Evolutionary conservation across 2,329 filamentous ascomycete species (phyloP).

Genomic region (Annulohypoxylon truncatum): DNA sequence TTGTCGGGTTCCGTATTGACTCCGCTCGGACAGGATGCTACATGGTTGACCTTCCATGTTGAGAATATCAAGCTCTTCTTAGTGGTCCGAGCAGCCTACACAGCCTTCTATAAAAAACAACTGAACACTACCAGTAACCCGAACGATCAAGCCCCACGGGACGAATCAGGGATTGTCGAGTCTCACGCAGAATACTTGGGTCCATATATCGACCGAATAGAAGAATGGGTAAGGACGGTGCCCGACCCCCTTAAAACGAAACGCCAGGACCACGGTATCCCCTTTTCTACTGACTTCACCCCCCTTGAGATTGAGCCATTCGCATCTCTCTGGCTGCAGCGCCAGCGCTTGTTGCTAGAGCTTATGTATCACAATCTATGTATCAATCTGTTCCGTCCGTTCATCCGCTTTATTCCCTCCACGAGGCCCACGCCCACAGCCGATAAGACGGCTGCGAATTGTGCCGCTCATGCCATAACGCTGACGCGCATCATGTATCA

Average conservation of each 20-base stretch:
- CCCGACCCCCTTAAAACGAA: conserved; percentile 23
- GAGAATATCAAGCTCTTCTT: conserved; percentile 28
- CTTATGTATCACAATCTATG: conserved; percentile 36
- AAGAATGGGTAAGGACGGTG: conserved; percentile 29
- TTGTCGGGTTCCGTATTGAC: conserved; percentile 26
- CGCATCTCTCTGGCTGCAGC: conserved; percentile 31
- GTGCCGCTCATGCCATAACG: conserved; percentile 27
- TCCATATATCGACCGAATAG: conserved; percentile 25
- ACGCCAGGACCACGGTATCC: conserved; percentile 10
- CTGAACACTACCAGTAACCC: conserved; percentile 9
- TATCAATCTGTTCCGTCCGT: conserved; percentile 34
- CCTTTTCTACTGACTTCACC: conserved; percentile 29
- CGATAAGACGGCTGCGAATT: conserved; percentile 15
- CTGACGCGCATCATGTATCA: conserved; percentile 32
- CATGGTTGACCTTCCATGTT: conserved; percentile 34
- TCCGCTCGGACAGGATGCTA: conserved; percentile 26
- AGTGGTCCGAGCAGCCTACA: conserved; percentile 23
- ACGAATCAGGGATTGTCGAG: conserved; percentile 23
- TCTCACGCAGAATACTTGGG: conserved; percentile 31
- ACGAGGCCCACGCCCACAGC: conserved; percentile 15
- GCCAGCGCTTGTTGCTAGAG: conserved; percentile 32
- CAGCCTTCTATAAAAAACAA: conserved; percentile 33
- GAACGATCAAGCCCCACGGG: conserved; percentile 7
- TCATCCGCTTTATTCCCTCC: conserved; percentile 23
- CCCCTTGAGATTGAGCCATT: conserved; percentile 30